Conservation (phyloP, 179 eudicot genomes). For the Silene noctiflora region DNA sequence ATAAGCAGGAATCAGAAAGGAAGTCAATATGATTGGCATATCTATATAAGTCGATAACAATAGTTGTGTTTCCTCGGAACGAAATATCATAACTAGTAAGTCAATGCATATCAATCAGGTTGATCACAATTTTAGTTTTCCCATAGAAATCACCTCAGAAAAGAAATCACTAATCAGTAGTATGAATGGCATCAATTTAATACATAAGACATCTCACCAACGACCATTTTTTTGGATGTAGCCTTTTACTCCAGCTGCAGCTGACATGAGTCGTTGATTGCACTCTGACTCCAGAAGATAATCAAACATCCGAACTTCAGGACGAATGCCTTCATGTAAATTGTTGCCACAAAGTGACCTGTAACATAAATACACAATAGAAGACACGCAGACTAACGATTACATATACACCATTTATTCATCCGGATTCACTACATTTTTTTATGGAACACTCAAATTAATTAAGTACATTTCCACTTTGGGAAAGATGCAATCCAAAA, state of each 20-base stretch:
- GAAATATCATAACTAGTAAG: not conserved
- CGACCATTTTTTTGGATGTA: not conserved
- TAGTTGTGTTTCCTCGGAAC: no score
- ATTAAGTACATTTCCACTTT: no score
- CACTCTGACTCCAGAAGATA: not conserved
- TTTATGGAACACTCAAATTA: no score
- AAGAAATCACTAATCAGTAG: not conserved
- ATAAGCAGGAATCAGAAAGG: no score
- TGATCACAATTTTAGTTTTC: not conserved
- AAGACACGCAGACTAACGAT: not conserved
- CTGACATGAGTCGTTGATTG: not conserved
- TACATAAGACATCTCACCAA: conserved; percentile 1
- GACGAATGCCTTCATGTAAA: conserved; percentile 19
- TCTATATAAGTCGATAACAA: no score
- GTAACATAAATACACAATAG: not conserved
- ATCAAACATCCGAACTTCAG: conserved; percentile 21
- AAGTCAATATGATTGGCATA: no score
- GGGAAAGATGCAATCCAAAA: no score
- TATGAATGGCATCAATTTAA: not conserved
- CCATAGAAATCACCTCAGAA: not conserved
- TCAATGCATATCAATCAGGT: not conserved
- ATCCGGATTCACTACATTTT: not conserved
- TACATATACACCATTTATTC: not conserved
- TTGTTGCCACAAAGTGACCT: conserved; percentile 41
- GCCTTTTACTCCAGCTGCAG: not conserved